Conservation (phyloP, 495 filamentous ascomycete genomes). For the Daldinia concentrica region DNA sequence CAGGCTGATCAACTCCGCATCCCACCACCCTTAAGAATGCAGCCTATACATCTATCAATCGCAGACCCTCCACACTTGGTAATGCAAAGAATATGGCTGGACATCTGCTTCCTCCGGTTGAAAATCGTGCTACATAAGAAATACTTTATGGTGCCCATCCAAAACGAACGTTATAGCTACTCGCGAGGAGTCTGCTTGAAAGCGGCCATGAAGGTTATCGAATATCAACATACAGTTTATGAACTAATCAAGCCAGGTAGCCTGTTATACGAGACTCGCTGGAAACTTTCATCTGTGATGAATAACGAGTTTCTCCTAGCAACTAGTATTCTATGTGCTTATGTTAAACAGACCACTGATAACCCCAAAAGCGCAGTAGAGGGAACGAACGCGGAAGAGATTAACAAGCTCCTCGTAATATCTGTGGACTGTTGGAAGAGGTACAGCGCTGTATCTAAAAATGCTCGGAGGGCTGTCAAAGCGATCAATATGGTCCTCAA, state of each 20-base stretch:
- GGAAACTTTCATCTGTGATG: slow-evolving; percentile 48
- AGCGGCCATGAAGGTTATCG: slow-evolving; percentile 47
- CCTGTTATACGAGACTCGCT: slow-evolving; percentile 46
- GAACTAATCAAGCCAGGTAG: slow-evolving; percentile 48
- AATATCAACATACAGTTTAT: slow-evolving; percentile 49
- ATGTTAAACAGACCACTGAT: slow-evolving; percentile 37
- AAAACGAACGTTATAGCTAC: slow-evolving; percentile 40
- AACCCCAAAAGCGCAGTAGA: slow-evolving; percentile 19
- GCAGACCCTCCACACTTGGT: slow-evolving; percentile 48
- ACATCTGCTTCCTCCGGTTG: slow-evolving; percentile 42
- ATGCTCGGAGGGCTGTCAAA: slow-evolving; percentile 35
- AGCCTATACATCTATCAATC: slow-evolving; percentile 48
- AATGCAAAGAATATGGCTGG: slow-evolving; percentile 47
- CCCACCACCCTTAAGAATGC: slow-evolving; percentile 45
- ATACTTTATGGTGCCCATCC: slow-evolving; percentile 41
- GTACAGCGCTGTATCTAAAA: slow-evolving; percentile 28
- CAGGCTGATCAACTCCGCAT: slow-evolving; percentile 43
- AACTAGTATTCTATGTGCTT: slow-evolving; percentile 52
- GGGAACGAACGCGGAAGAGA: slow-evolving; percentile 13
- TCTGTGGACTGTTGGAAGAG: slow-evolving; percentile 36
- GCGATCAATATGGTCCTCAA: slow-evolving; percentile 33
- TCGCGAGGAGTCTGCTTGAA: slow-evolving; percentile 45
- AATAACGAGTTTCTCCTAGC: slow-evolving; percentile 52
- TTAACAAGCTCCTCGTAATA: slow-evolving; percentile 28
- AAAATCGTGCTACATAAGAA: slow-evolving; percentile 48